Conservation (phyloP, 1,139 yeast genomes). For the Hansenula sp. region DNA sequence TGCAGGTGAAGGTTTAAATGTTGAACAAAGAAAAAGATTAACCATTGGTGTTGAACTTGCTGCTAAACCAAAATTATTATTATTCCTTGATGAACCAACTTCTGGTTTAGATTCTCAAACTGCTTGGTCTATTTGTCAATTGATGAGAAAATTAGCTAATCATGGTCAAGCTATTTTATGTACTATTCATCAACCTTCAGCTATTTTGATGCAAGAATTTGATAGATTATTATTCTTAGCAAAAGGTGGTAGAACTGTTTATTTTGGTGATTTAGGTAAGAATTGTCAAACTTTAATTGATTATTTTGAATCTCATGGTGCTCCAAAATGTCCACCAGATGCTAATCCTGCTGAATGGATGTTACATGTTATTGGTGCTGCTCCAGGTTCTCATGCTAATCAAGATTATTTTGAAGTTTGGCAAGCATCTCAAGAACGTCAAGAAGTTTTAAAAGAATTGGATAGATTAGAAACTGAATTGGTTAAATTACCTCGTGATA, state of each 20-base stretch:
- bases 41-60: slow-evolving; percentile 86
- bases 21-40: slow-evolving; percentile 81
- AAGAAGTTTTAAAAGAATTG: slow-evolving; percentile 37
- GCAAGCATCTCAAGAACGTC: slow-evolving; percentile 53
- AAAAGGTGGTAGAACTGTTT: slow-evolving; percentile 73
- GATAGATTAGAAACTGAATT: slow-evolving; percentile 40
- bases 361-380: slow-evolving; percentile 80
- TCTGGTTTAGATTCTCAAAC: slow-evolving; percentile 92
- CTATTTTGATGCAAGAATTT: slow-evolving; percentile 69
- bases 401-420: slow-evolving; percentile 67
- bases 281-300: slow-evolving; percentile 55
- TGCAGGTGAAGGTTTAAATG: slow-evolving; percentile 75
- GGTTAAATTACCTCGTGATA: slow-evolving; percentile 19
- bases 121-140: slow-evolving; percentile 80
- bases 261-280: slow-evolving; percentile 74
- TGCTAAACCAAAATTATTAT: slow-evolving; percentile 76
- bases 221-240: slow-evolving; percentile 71
- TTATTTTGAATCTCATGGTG: slow-evolving; percentile 69
- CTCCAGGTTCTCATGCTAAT: slow-evolving; percentile 70
- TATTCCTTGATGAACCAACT: slow-evolving; percentile 89
- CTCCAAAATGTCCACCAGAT: slow-evolving; percentile 56
- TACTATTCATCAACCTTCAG: slow-evolving; percentile 84
- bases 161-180: slow-evolving; percentile 82
- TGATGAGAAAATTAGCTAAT: slow-evolving; percentile 69
- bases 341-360: slow-evolving; percentile 89